These are phyloP conservation scores for Plasmodium gonderi DNA, from an alignment of 169 alveolate species.

Conservation along the genomic window DNA sequence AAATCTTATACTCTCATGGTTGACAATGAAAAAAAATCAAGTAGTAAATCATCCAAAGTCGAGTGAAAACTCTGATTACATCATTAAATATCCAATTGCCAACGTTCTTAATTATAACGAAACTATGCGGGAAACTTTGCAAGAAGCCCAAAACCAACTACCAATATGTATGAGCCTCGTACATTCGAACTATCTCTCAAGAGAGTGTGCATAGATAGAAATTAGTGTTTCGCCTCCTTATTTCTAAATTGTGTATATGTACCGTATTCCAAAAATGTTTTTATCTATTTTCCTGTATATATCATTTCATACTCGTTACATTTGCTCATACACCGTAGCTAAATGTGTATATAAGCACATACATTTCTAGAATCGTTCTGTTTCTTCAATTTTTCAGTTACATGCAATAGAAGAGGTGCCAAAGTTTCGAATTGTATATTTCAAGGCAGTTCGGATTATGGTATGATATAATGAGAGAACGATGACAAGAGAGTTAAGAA, in stretches of 20 bases:
- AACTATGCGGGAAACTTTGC: constrained; percentile 6
- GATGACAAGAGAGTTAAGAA: neutral
- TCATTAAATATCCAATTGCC: constrained; percentile 34
- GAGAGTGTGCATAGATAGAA: neutral
- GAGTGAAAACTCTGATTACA: constrained; percentile 11
- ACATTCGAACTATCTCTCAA: neutral
- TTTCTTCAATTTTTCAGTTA: neutral
- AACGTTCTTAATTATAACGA: constrained; percentile 33
- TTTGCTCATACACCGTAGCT: neutral
- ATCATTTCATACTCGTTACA: neutral
- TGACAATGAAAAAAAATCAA: constrained; percentile 46
- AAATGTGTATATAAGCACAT: neutral
- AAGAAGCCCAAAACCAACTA: constrained; percentile 40
- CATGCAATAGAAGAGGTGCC: constrained; percentile 7
- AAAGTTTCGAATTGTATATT: neutral
- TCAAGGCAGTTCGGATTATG: neutral
- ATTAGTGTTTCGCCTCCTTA: neutral
- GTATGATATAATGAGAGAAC: neutral
- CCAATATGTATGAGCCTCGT: constrained; percentile 35
- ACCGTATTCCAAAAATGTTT: neutral
- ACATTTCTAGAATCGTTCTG: neutral
- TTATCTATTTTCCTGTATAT: neutral
- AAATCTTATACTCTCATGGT: constrained; percentile 58
- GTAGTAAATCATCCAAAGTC: constrained; percentile 6
- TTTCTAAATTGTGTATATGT: neutral